Percentiles rank a stretch among this genome's conserved stretches.
Conservation (phyloP, 352 stramenopile genomes). For the Globisporangium okanoganense region DNA sequence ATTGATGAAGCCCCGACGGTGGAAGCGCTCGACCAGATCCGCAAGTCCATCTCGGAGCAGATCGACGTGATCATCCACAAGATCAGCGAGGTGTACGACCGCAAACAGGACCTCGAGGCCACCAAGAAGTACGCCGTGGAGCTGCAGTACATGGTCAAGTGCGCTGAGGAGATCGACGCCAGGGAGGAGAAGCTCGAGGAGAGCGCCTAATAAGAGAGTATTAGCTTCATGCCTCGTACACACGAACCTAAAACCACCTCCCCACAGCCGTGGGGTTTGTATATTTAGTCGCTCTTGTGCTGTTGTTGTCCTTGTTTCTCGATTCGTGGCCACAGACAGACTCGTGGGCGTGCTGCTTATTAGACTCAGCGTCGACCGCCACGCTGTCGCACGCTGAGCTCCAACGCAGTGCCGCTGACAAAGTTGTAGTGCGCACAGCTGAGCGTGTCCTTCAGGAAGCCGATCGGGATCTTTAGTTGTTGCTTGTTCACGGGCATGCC, state of each 20-base stretch:
- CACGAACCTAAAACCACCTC: not conserved
- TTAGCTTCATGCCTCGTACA: not conserved
- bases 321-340: not conserved
- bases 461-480: conserved; percentile 89
- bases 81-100: conserved; percentile 72
- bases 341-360: not conserved
- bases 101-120: conserved; percentile 65
- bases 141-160: conserved; percentile 87
- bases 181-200: conserved; percentile 73
- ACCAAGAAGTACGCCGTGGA: conserved; percentile 71
- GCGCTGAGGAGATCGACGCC: conserved; percentile 71
- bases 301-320: not conserved
- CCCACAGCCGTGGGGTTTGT: no score
- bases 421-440: conserved; percentile 87
- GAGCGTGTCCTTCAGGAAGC: conserved; percentile 92
- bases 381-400: conserved; percentile 79
- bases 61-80: conserved; percentile 75
- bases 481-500: conserved; percentile 95
- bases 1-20: conserved; percentile 57
- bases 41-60: conserved; percentile 52
- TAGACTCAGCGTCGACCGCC: conserved; percentile 50
- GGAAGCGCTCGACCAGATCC: conserved; percentile 51
- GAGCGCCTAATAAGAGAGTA: not conserved
- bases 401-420: conserved; percentile 58
- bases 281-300: no score